These are phyloP conservation scores for Endotrypanum monterogeii DNA, from an alignment of 208 protist species.

Conservation along the genomic window DNA sequence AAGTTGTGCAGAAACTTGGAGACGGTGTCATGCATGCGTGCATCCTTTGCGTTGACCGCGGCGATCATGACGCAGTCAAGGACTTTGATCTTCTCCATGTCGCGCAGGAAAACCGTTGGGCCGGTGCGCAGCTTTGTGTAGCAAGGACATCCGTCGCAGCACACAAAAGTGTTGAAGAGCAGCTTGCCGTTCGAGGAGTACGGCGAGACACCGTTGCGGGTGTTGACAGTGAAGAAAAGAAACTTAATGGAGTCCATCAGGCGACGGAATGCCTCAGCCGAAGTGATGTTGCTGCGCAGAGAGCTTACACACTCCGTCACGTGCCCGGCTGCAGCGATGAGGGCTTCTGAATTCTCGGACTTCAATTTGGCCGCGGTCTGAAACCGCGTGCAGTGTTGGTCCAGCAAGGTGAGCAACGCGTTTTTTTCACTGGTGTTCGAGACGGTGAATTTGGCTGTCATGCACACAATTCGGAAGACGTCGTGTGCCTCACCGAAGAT, in stretches of 20 bases:
- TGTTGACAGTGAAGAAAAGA: conserved; percentile 66
- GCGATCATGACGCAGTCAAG: conserved; percentile 79
- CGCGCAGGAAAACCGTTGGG: conserved; percentile 66
- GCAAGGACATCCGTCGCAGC: conserved; percentile 73
- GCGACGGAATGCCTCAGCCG: conserved; percentile 36
- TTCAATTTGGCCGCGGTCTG: conserved; percentile 38
- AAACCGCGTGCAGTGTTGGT: conserved; percentile 55
- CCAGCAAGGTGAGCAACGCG: conserved; percentile 47
- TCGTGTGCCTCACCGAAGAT: conserved; percentile 54
- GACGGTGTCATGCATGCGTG: conserved; percentile 41
- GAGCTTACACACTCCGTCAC: conserved; percentile 37
- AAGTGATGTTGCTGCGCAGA: conserved; percentile 49
- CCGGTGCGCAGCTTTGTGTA: conserved; percentile 52
- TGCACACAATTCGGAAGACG: conserved; percentile 66
- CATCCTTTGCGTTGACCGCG: conserved; percentile 62
- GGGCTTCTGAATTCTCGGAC: conserved; percentile 30
- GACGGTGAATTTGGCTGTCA: conserved; percentile 63
- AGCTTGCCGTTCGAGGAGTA: conserved; percentile 23
- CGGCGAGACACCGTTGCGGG: conserved; percentile 37
- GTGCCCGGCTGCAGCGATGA: conserved; percentile 33
- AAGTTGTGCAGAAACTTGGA: conserved; percentile 46
- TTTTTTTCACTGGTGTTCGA: conserved; percentile 31
- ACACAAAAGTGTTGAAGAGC: conserved; percentile 71
- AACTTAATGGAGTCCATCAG: conserved; percentile 65
- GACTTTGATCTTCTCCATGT: conserved; percentile 79